Evolutionary conservation across 2,329 filamentous ascomycete genomes (phyloP), one percentile per base, ranked within the genome.

Genomic region (Xylaria sp.): DNA sequence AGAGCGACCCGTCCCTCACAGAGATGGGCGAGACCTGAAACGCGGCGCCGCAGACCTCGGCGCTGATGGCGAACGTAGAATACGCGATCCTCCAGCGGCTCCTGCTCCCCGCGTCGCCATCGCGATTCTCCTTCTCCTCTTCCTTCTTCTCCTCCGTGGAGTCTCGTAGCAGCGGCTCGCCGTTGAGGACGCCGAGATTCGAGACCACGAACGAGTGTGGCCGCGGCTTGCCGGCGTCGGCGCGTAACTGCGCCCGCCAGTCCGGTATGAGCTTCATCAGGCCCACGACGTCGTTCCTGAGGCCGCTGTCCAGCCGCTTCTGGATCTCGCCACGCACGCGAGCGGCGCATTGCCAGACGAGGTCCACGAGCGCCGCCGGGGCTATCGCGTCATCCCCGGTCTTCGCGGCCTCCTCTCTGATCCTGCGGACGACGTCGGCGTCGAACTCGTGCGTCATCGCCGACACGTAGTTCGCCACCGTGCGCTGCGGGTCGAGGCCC

Each of bases 181-280:
- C 76, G 55, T 80, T 70, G 18, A 81, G 65, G 7, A 80, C 76
- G 51, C 80, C 80, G n/a, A 81, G 63, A 67, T 81, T 81, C 55
- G 79, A 80, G 8, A 82, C 76, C 25, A 80, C 67, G 75, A 78
- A 81, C 23, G 79, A 73, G 39, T 75, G 73, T 13, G 78, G 72
- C 20, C 80, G 72, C 63, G 74, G 65, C 73, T 76, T 79, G 25
- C 70, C 71, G 12, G 76, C 77, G 61, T 73, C 73, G 61, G 66
- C 60, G 1, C 66, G 72, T 75, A 77, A 74, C 67, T 76, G 75
- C 67, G 75, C 44, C 67, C 75, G 73, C 80, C 80, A 82, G 74
- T 81, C 78, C 20, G 72, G 72, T 34, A 81, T 78, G 41, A 75
- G 77, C 71, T 75, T 75, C 72, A 79, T 77, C 20, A 80, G 20